These are phyloP conservation scores for Globisporangium spiculum DNA, from an alignment of 352 stramenopile genomes.

Conservation along the genomic window DNA sequence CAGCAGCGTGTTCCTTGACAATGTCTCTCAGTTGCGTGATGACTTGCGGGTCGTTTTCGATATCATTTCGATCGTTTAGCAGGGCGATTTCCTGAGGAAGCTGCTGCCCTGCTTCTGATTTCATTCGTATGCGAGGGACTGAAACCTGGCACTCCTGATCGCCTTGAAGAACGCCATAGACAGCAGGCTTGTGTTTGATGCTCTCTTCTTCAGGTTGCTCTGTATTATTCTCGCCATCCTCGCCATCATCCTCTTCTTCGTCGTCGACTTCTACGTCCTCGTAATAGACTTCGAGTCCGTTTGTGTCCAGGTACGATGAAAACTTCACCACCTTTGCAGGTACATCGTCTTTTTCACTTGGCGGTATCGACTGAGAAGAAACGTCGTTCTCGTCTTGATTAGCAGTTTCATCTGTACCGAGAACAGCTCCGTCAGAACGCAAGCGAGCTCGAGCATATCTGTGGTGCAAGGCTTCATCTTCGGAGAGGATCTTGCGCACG, in stretches of 20 bases:
- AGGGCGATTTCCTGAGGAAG: background rate
- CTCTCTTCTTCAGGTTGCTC: background rate
- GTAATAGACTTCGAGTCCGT: slow-evolving; percentile 26
- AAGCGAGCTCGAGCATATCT: background rate
- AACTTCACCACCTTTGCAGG: background rate
- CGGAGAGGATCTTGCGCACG: slow-evolving; percentile 35
- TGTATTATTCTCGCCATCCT: slow-evolving; percentile 8
- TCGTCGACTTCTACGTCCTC: slow-evolving; percentile 24
- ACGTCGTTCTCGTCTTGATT: background rate
- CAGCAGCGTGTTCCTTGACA: slow-evolving; percentile 31
- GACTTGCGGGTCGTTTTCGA: slow-evolving; percentile 41
- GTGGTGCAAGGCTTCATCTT: slow-evolving; percentile 28
- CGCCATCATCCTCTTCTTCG: slow-evolving; percentile 12
- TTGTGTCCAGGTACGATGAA: slow-evolving; percentile 24
- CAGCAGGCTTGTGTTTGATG: background rate
- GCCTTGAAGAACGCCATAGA: background rate
- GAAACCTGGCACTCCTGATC: background rate
- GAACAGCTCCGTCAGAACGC: background rate
- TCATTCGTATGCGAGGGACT: background rate
- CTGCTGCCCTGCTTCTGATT: slow-evolving; percentile 2
- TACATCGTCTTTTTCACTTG: background rate
- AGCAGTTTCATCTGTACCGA: background rate
- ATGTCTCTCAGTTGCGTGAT: slow-evolving; percentile 46
- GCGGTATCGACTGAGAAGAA: background rate
- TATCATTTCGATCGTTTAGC: slow-evolving; percentile 10